phyloP scores from a whole-genome alignment of 495 filamentous ascomycete genomes.

The Extremus antarcticus region DNA sequence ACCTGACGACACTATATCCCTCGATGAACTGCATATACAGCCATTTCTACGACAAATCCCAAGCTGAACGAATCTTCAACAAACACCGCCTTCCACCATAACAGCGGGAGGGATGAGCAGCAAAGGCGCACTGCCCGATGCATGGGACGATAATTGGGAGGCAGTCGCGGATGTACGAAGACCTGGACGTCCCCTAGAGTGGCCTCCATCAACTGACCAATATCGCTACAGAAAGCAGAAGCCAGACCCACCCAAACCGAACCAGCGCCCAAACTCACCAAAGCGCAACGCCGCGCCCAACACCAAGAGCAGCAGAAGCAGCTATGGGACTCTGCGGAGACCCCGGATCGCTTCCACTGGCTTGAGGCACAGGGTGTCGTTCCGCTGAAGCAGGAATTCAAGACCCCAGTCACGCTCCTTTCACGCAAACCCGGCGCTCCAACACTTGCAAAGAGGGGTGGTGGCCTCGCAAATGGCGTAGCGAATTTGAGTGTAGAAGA shows the following conservation, averaged over 20 bases:
- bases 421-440: slow-evolving; percentile 63
- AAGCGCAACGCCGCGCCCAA: slow-evolving; percentile 65
- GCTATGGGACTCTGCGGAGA: slow-evolving; percentile 78
- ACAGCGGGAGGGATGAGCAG: slow-evolving; percentile 31
- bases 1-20: no score
- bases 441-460: slow-evolving; percentile 36
- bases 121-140: slow-evolving; percentile 50
- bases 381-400: slow-evolving; percentile 71
- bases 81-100: neutral
- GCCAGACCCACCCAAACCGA: slow-evolving; percentile 1
- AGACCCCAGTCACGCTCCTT: slow-evolving; percentile 68
- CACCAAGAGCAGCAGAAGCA: slow-evolving; percentile 73
- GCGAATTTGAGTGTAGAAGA: slow-evolving; percentile 39
- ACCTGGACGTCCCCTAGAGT: neutral
- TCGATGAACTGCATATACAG: neutral
- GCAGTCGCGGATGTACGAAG: slow-evolving; percentile 54
- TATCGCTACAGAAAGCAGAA: slow-evolving; percentile 8
- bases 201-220: neutral
- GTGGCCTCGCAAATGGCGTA: slow-evolving; percentile 41
- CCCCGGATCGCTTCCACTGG: slow-evolving; percentile 59
- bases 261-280: slow-evolving; percentile 44
- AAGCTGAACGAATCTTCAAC: neutral
- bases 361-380: slow-evolving; percentile 53
- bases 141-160: slow-evolving; percentile 91
- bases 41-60: neutral